Conservation (phyloP, 164 flowering plant genomes). For the Paratinospora sagittata region DNA sequence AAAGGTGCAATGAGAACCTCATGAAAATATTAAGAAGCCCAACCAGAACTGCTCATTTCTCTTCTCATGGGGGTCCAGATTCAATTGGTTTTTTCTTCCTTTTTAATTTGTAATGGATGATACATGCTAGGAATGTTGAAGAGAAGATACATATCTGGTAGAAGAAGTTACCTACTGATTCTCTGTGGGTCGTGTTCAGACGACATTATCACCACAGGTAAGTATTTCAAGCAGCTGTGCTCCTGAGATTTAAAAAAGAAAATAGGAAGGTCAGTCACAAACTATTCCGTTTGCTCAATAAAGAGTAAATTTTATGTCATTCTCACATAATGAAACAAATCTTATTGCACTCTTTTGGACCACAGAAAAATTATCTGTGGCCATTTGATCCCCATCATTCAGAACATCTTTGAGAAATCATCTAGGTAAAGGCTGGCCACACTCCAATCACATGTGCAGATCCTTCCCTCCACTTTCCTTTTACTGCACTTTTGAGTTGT, state of each 20-base stretch:
- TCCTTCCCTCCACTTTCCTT: not conserved
- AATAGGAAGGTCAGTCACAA: not conserved
- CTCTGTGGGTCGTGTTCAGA: slow-evolving; percentile 24
- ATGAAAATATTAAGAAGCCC: too few species aligned
- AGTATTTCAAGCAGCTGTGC: slow-evolving; percentile 18
- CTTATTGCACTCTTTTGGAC: too few species aligned
- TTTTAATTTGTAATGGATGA: too few species aligned
- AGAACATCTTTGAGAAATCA: slow-evolving; percentile 1
- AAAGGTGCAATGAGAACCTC: too few species aligned
- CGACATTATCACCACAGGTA: slow-evolving; percentile 31
- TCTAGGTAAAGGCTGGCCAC: too few species aligned
- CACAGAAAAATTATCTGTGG: not conserved
- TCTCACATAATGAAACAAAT: too few species aligned
- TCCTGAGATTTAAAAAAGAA: slow-evolving; percentile 18
- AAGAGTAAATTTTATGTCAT: too few species aligned
- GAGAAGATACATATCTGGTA: not conserved
- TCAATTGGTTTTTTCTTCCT: too few species aligned
- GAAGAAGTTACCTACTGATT: slow-evolving; percentile 23
- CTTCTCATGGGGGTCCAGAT: too few species aligned
- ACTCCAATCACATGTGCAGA: too few species aligned
- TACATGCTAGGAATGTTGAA: too few species aligned
- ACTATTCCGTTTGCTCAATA: not conserved
- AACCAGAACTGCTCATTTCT: too few species aligned
- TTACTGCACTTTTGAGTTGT: slow-evolving; percentile 1
- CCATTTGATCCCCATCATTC: not conserved